Evolutionary conservation across 495 filamentous ascomycete genomes (phyloP).

Genomic region (Hyphodiscus hymeniophilus): DNA sequence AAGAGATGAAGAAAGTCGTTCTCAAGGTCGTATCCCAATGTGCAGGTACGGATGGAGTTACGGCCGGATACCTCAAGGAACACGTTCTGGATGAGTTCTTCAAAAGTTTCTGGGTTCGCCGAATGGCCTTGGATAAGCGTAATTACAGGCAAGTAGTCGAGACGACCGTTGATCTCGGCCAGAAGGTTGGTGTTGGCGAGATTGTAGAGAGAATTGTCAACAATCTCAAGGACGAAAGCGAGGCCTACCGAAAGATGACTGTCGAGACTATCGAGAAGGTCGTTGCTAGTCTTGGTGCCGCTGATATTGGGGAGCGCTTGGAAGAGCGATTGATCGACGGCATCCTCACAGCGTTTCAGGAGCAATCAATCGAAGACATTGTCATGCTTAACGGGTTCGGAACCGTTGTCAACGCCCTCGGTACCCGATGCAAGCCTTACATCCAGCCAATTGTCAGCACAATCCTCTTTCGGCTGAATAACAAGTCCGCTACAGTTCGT

Average conservation of each 20-base stretch:
- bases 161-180: slow-evolving; percentile 93
- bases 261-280: slow-evolving; percentile 96
- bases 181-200: slow-evolving; percentile 93
- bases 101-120: slow-evolving; percentile 96
- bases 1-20: slow-evolving; percentile 99
- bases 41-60: slow-evolving; percentile 89
- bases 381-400: slow-evolving; percentile 98
- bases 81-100: slow-evolving; percentile 94
- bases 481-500: slow-evolving; percentile 90
- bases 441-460: slow-evolving; percentile 93
- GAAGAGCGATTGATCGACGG: slow-evolving; percentile 94
- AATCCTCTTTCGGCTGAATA: slow-evolving; percentile 96
- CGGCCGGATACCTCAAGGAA: slow-evolving; percentile 88
- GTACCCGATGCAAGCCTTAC: slow-evolving; percentile 91
- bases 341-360: slow-evolving; percentile 95
- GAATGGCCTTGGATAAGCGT: slow-evolving; percentile 93
- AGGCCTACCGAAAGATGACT: slow-evolving; percentile 98
- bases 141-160: slow-evolving; percentile 98
- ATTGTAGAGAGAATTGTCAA: slow-evolving; percentile 88
- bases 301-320: slow-evolving; percentile 84
- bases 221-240: slow-evolving; percentile 96
- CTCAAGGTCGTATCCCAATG: slow-evolving; percentile 98
- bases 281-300: slow-evolving; percentile 83
- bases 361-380: slow-evolving; percentile 94
- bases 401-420: slow-evolving; percentile 92